These are phyloP conservation scores for Candida namnaoensis DNA, from an alignment of 805 yeast species.

Conservation along the genomic window DNA sequence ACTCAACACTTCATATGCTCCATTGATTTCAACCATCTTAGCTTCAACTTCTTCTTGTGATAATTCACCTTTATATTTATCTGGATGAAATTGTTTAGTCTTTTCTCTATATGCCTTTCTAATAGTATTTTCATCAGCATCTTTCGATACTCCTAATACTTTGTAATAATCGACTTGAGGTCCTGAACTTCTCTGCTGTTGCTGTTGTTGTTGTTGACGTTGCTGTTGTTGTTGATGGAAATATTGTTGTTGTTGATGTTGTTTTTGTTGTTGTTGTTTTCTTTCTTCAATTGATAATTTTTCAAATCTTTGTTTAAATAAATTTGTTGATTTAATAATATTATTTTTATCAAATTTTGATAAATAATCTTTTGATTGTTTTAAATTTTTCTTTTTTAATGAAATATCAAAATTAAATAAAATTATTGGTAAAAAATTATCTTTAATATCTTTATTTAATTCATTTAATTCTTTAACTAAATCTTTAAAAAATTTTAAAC, in stretches of 20 bases:
- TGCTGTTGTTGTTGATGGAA: conserved; percentile 35
- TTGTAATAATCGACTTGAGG: conserved; percentile 70
- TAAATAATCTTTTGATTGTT: conserved; percentile 25
- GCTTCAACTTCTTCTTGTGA: conserved; percentile 62
- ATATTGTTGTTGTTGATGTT: conserved; percentile 35
- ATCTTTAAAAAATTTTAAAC: conserved; percentile 7
- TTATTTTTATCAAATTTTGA: conserved; percentile 26
- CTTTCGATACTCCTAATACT: conserved; percentile 54
- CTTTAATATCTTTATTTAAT: conserved; percentile 8
- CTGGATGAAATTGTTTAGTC: conserved; percentile 85
- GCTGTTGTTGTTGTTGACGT: conserved; percentile 35
- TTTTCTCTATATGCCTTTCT: conserved; percentile 74
- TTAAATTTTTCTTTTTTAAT: conserved; percentile 23
- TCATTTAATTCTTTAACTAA: conserved; percentile 17
- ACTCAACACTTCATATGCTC: conserved; percentile 82
- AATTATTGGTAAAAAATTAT: conserved; percentile 30
- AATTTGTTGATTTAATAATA: conserved; percentile 24
- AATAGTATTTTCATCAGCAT: conserved; percentile 65
- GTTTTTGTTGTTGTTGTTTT: conserved; percentile 33
- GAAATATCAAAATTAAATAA: conserved; percentile 25
- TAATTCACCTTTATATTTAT: conserved; percentile 69
- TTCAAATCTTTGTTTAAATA: conserved; percentile 21
- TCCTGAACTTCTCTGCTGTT: conserved; percentile 20
- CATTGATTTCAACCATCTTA: conserved; percentile 87
- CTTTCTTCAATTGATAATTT: conserved; percentile 10